phyloP scores from a whole-genome alignment of 768 basidiomycete species.

The Lentinula guzmanii region DNA sequence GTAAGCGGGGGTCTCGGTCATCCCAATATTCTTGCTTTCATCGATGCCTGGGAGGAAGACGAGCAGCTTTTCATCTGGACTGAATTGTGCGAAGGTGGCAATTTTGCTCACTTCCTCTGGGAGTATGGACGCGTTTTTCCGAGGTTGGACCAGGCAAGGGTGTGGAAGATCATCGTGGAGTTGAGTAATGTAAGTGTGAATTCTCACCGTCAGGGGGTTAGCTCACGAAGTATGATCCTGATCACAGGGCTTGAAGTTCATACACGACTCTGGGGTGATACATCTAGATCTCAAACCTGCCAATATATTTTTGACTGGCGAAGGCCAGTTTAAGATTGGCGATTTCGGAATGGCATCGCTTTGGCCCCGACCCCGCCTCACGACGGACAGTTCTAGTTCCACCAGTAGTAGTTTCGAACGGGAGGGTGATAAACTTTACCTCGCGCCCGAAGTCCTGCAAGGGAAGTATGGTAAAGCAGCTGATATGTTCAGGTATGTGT shows the following conservation, averaged over 20 bases:
- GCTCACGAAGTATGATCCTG: conserved; percentile 3
- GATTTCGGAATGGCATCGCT: conserved; percentile 99
- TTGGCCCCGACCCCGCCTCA: conserved; percentile 60
- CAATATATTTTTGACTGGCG: conserved; percentile 86
- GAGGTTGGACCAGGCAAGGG: conserved; percentile 81
- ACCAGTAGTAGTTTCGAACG: conserved; percentile 69
- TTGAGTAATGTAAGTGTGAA: conserved; percentile 70
- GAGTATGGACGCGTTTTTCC: conserved; percentile 85
- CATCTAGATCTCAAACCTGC: conserved; percentile 98
- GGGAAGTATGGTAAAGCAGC: conserved; percentile 90
- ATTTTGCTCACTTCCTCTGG: conserved; percentile 85
- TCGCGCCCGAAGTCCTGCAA: conserved; percentile 93
- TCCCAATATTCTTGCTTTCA: conserved; percentile 80
- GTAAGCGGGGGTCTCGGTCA: conserved; percentile 40
- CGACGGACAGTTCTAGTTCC: conserved; percentile 18
- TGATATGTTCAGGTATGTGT: conserved; percentile 91
- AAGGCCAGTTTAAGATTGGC: conserved; percentile 91
- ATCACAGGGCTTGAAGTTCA: conserved; percentile 73
- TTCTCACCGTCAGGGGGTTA: neutral
- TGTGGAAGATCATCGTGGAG: conserved; percentile 95
- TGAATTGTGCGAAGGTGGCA: conserved; percentile 90
- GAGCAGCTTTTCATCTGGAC: conserved; percentile 88
- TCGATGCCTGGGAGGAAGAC: conserved; percentile 96
- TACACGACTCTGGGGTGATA: conserved; percentile 83
- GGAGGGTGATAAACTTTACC: conserved; percentile 95